phyloP scores from a whole-genome alignment of 768 basidiomycete genomes.

The Dioszegia aurantiaca region DNA sequence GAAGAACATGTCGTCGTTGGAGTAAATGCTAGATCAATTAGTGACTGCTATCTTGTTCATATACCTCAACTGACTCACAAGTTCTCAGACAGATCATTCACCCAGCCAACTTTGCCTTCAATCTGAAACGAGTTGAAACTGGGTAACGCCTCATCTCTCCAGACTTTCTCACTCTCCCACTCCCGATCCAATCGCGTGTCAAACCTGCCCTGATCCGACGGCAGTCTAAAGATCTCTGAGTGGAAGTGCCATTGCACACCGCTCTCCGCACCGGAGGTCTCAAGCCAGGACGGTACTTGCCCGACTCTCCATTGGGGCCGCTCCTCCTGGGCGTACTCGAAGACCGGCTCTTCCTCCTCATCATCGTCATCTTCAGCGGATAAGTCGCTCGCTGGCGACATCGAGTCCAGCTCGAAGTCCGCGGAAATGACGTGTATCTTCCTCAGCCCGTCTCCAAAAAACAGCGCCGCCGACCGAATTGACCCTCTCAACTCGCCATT shows the following conservation, averaged over 20 bases:
- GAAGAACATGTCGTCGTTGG: constrained; percentile 52
- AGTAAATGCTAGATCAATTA: constrained; percentile 25
- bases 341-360: background rate
- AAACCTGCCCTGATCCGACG: constrained; percentile 16
- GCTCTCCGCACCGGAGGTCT: constrained; percentile 17
- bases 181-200: background rate
- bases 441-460: constrained; percentile 18
- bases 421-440: constrained; percentile 45
- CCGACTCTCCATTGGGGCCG: constrained; percentile 27
- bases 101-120: constrained; percentile 41
- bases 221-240: constrained; percentile 39
- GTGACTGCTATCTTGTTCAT: background rate
- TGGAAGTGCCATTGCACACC: constrained; percentile 46
- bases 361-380: constrained; percentile 3
- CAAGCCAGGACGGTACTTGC: constrained; percentile 47
- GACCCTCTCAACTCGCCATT: constrained; percentile 46
- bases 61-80: constrained; percentile 29
- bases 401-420: constrained; percentile 24
- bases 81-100: constrained; percentile 39
- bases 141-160: constrained; percentile 35
- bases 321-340: no score
- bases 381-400: constrained; percentile 4
- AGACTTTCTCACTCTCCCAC: constrained; percentile 27
- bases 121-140: constrained; percentile 49
- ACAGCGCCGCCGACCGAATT: constrained; percentile 31